Conservation (phyloP, 2,329 filamentous ascomycete species). For the Xylariaceae sp. region DNA sequence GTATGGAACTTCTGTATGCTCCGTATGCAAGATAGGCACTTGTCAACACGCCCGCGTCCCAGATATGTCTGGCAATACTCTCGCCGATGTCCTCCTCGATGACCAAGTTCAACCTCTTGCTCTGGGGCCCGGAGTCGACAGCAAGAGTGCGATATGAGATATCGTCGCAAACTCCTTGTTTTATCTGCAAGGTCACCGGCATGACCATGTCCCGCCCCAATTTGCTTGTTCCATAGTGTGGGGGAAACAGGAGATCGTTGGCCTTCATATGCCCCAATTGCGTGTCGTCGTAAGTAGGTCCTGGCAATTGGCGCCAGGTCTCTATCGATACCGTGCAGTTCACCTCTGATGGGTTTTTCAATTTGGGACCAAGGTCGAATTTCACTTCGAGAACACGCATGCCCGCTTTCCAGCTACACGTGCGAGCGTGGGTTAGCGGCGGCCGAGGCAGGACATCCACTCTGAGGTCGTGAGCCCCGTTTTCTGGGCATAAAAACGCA, state of each 20-base stretch:
- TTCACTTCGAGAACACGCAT: conserved; percentile 40
- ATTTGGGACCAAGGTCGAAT: conserved; percentile 15
- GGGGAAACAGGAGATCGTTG: conserved; percentile 19
- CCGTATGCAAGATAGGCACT: conserved; percentile 35
- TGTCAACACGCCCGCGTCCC: conserved; percentile 55
- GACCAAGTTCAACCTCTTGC: conserved; percentile 33
- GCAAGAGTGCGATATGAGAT: conserved; percentile 24
- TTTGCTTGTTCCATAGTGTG: background rate
- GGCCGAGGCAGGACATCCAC: conserved; percentile 32
- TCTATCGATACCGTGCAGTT: conserved; percentile 21
- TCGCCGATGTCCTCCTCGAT: conserved; percentile 58
- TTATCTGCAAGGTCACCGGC: conserved; percentile 25
- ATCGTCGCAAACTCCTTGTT: conserved; percentile 18
- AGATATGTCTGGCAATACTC: conserved; percentile 58
- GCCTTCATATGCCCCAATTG: conserved; percentile 15
- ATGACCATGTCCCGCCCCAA: conserved; percentile 21
- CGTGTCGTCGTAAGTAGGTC: background rate
- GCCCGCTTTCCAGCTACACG: conserved; percentile 29
- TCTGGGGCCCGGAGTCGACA: background rate
- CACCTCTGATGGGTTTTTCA: conserved; percentile 9
- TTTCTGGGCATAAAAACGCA: conserved; percentile 47
- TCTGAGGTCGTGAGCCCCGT: conserved; percentile 43
- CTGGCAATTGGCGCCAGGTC: conserved; percentile 12
- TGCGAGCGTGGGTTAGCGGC: conserved; percentile 1
- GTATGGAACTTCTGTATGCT: conserved; percentile 9